phyloP scores from a whole-genome alignment of 2,329 filamentous ascomycete species.

The Sclerotinia trifoliorum region DNA sequence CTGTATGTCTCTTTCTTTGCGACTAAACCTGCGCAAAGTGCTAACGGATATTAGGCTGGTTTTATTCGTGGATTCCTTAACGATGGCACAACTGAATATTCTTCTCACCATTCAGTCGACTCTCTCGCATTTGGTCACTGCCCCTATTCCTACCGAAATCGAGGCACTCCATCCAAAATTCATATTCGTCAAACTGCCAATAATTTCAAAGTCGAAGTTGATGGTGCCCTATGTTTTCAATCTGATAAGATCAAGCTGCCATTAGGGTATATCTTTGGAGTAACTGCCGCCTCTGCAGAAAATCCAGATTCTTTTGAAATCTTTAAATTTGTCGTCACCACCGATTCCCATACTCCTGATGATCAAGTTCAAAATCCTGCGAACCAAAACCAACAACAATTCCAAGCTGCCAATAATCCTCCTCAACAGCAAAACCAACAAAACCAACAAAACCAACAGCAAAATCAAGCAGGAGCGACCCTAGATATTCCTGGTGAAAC shows the following conservation, averaged over 20 bases:
- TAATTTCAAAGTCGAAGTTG: slow-evolving; percentile 75
- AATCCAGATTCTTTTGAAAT: slow-evolving; percentile 93
- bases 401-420: slow-evolving; percentile 24
- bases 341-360: slow-evolving; percentile 45
- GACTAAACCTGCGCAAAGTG: not conserved
- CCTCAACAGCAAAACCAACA: slow-evolving; percentile 38
- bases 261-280: slow-evolving; percentile 76
- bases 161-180: slow-evolving; percentile 78
- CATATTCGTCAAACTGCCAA: slow-evolving; percentile 66
- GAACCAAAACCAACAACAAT: slow-evolving; percentile 25
- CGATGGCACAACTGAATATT: slow-evolving; percentile 80
- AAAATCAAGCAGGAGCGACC: slow-evolving; percentile 2
- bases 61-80: slow-evolving; percentile 91
- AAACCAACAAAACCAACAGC: slow-evolving; percentile 28
- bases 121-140: slow-evolving; percentile 91
- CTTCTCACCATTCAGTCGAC: slow-evolving; percentile 73
- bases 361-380: slow-evolving; percentile 31
- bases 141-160: slow-evolving; percentile 85
- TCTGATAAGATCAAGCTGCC: slow-evolving; percentile 77
- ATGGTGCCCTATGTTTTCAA: slow-evolving; percentile 79
- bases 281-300: slow-evolving; percentile 85
- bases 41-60: slow-evolving; percentile 53
- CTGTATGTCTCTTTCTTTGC: slow-evolving; percentile 41
- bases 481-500: slow-evolving; percentile 45
- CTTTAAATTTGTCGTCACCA: slow-evolving; percentile 78